These are phyloP conservation scores for Paratinospora sagittata DNA, from an alignment of 164 flowering plant genomes.

Conservation along the genomic window DNA sequence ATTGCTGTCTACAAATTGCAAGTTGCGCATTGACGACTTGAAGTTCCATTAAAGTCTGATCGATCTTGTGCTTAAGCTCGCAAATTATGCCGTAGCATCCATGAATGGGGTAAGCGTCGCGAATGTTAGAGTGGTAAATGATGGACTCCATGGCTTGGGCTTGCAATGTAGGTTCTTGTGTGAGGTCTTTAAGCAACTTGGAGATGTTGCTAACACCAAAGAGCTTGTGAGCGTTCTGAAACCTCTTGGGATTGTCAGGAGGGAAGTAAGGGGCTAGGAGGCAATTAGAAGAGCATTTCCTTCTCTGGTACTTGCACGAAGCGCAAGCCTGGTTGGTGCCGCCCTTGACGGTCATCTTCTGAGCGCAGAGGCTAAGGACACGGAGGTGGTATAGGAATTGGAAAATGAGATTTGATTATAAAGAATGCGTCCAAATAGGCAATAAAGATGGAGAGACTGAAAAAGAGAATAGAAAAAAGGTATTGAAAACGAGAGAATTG, in stretches of 20 bases:
- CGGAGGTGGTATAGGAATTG: conserved; percentile 12
- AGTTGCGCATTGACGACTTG: conserved; percentile 43
- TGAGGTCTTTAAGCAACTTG: conserved; percentile 26
- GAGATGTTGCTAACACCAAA: conserved; percentile 53
- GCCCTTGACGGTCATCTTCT: conserved; percentile 30
- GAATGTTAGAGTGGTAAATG: conserved; percentile 30
- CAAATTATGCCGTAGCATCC: conserved; percentile 30
- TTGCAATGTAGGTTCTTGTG: conserved; percentile 9
- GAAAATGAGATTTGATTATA: neutral
- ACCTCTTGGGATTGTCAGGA: conserved; percentile 29
- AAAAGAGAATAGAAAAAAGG: neutral
- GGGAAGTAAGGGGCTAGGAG: conserved; percentile 62
- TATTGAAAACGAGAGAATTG: no score
- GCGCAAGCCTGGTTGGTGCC: conserved; percentile 58
- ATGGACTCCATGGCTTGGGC: conserved; percentile 37
- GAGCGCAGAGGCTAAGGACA: neutral
- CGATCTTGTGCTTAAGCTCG: conserved; percentile 15
- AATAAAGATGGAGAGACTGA: conserved; percentile 11
- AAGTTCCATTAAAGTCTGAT: conserved; percentile 40
- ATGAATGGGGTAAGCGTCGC: conserved; percentile 38
- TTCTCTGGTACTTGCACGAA: conserved; percentile 58
- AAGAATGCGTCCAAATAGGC: conserved; percentile 12
- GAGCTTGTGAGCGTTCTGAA: conserved; percentile 48
- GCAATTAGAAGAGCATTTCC: conserved; percentile 50
- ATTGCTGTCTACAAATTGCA: conserved; percentile 35